Evolutionary conservation across 176 grass and related monocot genomes (phyloP), one percentile per base, ranked within the genome.

Genomic region (Neostapfia colusana): DNA sequence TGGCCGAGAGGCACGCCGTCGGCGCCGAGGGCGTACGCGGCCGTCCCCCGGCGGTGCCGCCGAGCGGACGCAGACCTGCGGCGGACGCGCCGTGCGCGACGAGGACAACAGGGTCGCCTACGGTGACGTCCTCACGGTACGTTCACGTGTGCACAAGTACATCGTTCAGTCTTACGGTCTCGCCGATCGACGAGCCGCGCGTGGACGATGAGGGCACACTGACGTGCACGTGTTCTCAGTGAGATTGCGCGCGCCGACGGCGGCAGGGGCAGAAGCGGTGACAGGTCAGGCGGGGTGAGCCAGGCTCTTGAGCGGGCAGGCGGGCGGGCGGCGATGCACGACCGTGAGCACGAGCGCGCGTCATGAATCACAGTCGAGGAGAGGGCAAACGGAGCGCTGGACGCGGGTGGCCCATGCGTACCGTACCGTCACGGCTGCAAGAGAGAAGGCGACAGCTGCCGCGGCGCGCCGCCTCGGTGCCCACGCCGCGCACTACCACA

Each of bases 111-210:
- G n/a, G 72, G 74, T 85, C 76, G 89, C 80, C 75, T 13, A 93
- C 41, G 5, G 9, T 8, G 90, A 97, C 72, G 69, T 90, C 24
- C 83, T 97, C 24, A 55, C 1, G 72, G 93, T 93, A 88, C 17
- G 89, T 90, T 1, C 2, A 14, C 1, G 1, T 14, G 46, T 15
- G 46, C 14, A 50, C 44, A 6, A 1, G 16, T 18, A 18, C 46
- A 50, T 50, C 16, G 46, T 48, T 48, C 45, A 48, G 14, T 48
- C 14, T 16, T 0, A 16, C 15, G 2, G 44, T 15, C n/a, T n/a
- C n/a, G n/a, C n/a, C n/a, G n/a, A n/a, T n/a, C n/a, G n/a, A n/a
- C n/a, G n/a, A n/a, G n/a, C 44, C 2, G 2, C 12, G 44, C 41
- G 7, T 48, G 14, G 14, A 16, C 16, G 17, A 16, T 54, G 50